Base-by-base conservation (phyloP, 176 grass and related monocot genomes). In the Saccharum spontaneum region DNA sequence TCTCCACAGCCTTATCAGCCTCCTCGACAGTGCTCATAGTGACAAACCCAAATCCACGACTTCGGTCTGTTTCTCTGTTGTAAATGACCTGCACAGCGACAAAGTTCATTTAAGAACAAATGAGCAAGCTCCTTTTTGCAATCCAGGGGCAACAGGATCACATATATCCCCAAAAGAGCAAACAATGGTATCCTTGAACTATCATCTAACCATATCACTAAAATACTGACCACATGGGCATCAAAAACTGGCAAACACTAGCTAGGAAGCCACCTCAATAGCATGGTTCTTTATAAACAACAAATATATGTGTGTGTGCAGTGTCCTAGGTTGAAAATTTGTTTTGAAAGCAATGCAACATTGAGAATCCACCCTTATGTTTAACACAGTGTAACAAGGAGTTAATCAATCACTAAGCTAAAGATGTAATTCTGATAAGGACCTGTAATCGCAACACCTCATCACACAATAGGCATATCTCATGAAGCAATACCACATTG, bases 1-100 rank as follows among this genome's bases (percentile, higher is more conserved):
- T 94, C 79, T 94, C 87, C 54, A 94, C 88, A 60, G 94, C 94
- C 78, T 90, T 97, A 23, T 97, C 94, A 30, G 94, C 94, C 82
- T 97, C 92, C 85, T 97, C 94, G 39, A 94, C 62, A 33, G 94
- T 97, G 45, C 91, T 89, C 92, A 97, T 94, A 13, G 92, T 94
- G 66, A 97, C 72, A 82, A 97, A 97, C 31, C 94, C 94, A 72
- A 97, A 97, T 50, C 94, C 94, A 67, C 94, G 91, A 71, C 94
- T 97, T 71, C 52, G 85, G 60, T 94, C 91, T 0, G 91, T 97
- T 52, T 90, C 91, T 61, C 94, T 92, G 86, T 94, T 94, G 67
- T 97, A 97, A 52, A 97, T 92, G 59, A 97, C 89, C 94, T 97
- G 82, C 17, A 74, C 36, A 86, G 4, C 9, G 13, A 60, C 16